Percentiles rank a stretch among this genome's conserved stretches.
Evolutionary conservation across 176 grass and related monocot species (phyloP).

Genomic region (Ensete glaucum): DNA sequence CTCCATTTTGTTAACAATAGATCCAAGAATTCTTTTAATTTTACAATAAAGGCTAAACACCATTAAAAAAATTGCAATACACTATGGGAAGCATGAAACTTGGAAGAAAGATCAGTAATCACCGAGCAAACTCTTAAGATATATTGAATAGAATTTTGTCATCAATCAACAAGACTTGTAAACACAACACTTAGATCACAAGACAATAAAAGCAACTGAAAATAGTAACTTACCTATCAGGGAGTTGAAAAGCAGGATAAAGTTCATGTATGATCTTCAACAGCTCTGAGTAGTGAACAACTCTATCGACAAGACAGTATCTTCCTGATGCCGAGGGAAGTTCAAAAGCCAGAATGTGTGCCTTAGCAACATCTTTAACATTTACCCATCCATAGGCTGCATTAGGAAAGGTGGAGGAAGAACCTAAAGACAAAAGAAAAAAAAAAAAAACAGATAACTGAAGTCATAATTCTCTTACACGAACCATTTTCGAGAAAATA

Average conservation of each 20-base stretch:
- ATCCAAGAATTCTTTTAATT: too few relatives aligned
- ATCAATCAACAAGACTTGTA: background rate
- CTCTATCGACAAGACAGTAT: background rate
- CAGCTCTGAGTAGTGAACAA: background rate
- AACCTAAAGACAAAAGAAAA: slow-evolving; percentile 8
- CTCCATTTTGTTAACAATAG: too few relatives aligned
- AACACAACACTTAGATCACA: background rate
- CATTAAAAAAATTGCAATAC: too few relatives aligned
- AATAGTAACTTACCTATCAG: background rate
- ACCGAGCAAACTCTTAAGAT: background rate
- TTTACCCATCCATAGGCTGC: background rate
- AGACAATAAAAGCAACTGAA: background rate
- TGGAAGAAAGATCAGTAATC: background rate
- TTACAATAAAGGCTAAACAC: too few relatives aligned
- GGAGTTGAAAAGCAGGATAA: background rate
- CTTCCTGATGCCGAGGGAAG: background rate
- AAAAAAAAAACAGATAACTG: background rate
- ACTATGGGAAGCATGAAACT: too few relatives aligned
- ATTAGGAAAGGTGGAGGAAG: background rate
- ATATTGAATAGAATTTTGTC: background rate
- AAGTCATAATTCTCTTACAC: background rate
- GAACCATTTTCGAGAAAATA: background rate
- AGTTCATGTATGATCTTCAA: background rate
- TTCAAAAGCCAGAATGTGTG: background rate
- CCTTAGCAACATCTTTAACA: background rate